Evolutionary conservation across 768 basidiomycete genomes (phyloP), one percentile per base, ranked within the genome.

Genomic region (Mrakia frigida): DNA sequence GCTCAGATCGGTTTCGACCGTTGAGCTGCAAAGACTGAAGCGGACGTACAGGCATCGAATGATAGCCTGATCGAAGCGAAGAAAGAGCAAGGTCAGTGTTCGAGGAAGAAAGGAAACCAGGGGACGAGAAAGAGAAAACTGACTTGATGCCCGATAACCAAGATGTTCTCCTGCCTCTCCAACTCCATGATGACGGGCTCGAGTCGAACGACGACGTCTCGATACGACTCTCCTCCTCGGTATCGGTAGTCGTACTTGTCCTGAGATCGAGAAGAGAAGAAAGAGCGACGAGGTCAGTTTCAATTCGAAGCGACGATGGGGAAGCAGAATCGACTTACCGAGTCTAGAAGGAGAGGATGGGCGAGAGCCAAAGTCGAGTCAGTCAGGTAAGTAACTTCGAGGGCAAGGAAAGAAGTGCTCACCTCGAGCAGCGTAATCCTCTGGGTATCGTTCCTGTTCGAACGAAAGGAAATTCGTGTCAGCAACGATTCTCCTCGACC

Each of bases 171-270:
- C 83, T 98, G 97, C 74, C 97, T 87, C 84, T 99, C 97, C 33
- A 99, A 87, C 83, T 99, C 97, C 93, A 99, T 98, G 80, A 99
- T 99, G 72, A 98, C 92, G 33, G 97, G 97, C 82, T 99, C 97
- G 37, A 99, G 86, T 53, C 96, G 89, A 6, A 93, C 88, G 18
- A 97, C 94, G 39, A 99, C 96, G 81, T 99, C 97, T 52, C 97
- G 90, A 83, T 99, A 99, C 1, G 94, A 97, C 85, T 99, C 97
- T 74, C 97, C 97, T 28, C 89, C 94, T 80, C 97, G 88, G 83
- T 98, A 98, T 39, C 97, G 89, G 83, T 99, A 99, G 84, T 98
- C 98, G 84, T 97, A 99, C 84, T 99, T 99, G 86, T 99, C 97
- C 76, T 71, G 50, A n/a, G 39, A 46, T 14, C 21, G 31, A 35